These are phyloP conservation scores for Collybia sp. DNA, from an alignment of 768 basidiomycete species.

Conservation along the genomic window DNA sequence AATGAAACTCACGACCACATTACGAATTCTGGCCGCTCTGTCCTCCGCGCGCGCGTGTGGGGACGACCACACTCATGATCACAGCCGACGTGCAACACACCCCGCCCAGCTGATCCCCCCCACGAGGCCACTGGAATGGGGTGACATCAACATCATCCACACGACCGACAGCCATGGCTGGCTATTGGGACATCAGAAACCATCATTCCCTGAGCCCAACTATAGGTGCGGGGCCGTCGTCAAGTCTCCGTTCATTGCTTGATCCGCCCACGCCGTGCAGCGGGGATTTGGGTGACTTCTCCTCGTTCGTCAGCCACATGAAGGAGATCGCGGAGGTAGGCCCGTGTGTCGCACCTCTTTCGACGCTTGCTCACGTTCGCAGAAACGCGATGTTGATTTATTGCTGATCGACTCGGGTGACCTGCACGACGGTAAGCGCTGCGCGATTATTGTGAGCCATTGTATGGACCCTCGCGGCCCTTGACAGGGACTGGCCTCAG, in stretches of 20 bases:
- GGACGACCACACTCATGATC: slow-evolving; percentile 22
- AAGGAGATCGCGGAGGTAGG: slow-evolving; percentile 61
- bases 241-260: too few relatives aligned
- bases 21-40: slow-evolving; percentile 10
- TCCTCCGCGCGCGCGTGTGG: slow-evolving; percentile 3
- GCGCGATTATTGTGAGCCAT: not conserved
- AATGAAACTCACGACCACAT: slow-evolving; percentile 11
- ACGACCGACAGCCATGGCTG: slow-evolving; percentile 78
- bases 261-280: slow-evolving; percentile 11
- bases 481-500: slow-evolving; percentile 64
- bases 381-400: slow-evolving; percentile 75
- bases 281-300: slow-evolving; percentile 76
- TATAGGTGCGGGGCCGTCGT: slow-evolving; percentile 41
- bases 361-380: not conserved
- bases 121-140: slow-evolving; percentile 70
- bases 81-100: slow-evolving; percentile 30
- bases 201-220: slow-evolving; percentile 69
- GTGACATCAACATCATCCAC: slow-evolving; percentile 84
- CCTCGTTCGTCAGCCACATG: slow-evolving; percentile 84
- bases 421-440: slow-evolving; percentile 56
- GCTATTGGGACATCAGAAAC: slow-evolving; percentile 80
- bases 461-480: not conserved
- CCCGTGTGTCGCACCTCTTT: not conserved
- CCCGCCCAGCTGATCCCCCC: slow-evolving; percentile 48
- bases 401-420: slow-evolving; percentile 83